Evolutionary conservation across 2,329 filamentous ascomycete genomes (phyloP), one percentile per base, ranked within the genome.

Genomic region (Leptographium radiaticola): DNA sequence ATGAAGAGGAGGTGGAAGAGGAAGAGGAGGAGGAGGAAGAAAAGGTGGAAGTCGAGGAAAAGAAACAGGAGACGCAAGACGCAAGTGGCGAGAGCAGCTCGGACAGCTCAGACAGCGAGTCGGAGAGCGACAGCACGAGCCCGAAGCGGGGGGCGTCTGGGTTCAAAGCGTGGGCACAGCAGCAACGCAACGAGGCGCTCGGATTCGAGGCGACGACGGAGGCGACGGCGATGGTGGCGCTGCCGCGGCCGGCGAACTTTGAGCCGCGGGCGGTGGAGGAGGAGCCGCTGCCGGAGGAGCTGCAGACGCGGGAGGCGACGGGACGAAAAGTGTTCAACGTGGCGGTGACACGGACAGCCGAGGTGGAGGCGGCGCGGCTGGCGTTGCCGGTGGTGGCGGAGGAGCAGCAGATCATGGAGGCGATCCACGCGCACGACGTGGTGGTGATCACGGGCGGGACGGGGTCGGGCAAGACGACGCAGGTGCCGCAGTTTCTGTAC

Each of bases 371-470:
- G 49, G 80, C 84, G 12, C 82, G 93, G 13, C 68, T 94, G 48
- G 81, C 86, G 54, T 75, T 98, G 16, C 93, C 93, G 0, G 87
- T 98, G 1, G 89, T 97, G 2, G 87, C 87, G 2, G 90, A 97
- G 66, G 93, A 98, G 67, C 93, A 98, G 65, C 89, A 86, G 63
- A 90, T 98, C 34, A 97, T 98, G 90, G 93, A 98, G 68, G 89
- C 90, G 1, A 89, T 98, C 49, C 86, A 96, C 68, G 91, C 91
- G 65, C 86, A 96, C 65, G 80, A 91, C 52, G 83, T 89, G 4
- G 87, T 96, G 1, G 86, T 98, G 12, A 81, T 98, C 9, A 96
- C 91, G 70, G 93, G 93, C 68, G 86, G 89, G 15, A 98, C 94
- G 38, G 93, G 93, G 68, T 96, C 89, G 58, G 93, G 93, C 66